phyloP scores from a whole-genome alignment of 2,329 filamentous ascomycete genomes.

The Didymella keratinophila region DNA sequence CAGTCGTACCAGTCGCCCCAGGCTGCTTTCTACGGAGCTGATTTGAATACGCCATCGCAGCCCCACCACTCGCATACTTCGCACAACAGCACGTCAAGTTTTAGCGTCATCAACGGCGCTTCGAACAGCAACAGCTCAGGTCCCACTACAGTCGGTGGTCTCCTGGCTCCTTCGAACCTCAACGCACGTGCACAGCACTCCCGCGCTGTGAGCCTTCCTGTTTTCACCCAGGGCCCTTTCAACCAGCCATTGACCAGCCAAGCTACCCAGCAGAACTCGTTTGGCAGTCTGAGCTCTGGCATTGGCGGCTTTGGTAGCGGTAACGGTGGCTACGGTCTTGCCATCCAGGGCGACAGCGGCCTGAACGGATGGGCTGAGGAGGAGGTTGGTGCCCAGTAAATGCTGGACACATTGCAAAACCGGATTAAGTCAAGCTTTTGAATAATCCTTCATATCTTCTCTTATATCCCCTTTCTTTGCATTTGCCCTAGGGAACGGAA shows the following conservation, averaged over 20 bases:
- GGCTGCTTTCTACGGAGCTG: constrained; percentile 76
- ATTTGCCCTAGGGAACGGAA: constrained; percentile 23
- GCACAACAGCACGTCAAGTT: constrained; percentile 61
- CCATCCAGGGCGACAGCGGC: constrained; percentile 65
- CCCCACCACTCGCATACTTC: constrained; percentile 67
- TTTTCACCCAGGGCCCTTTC: constrained; percentile 68
- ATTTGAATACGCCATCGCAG: constrained; percentile 69
- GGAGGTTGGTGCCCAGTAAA: constrained; percentile 64
- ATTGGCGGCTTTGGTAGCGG: constrained; percentile 64
- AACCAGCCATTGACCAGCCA: constrained; percentile 52
- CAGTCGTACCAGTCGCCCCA: constrained; percentile 75
- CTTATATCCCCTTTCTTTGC: constrained; percentile 27
- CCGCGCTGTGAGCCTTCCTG: constrained; percentile 87
- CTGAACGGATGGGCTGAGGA: constrained; percentile 71
- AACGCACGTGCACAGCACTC: constrained; percentile 69
- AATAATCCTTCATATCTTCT: constrained; percentile 17
- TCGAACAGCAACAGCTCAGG: constrained; percentile 55
- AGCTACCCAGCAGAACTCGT: constrained; percentile 56
- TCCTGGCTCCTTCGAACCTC: constrained; percentile 75
- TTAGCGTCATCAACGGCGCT: constrained; percentile 57
- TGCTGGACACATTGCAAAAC: not conserved
- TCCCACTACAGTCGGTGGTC: constrained; percentile 75
- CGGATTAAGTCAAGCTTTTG: constrained; percentile 10
- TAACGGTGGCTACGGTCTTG: constrained; percentile 65
- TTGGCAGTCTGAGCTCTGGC: constrained; percentile 66